Base-by-base conservation (phyloP, 352 stramenopile species). In the Phytophthora hibernalis region DNA sequence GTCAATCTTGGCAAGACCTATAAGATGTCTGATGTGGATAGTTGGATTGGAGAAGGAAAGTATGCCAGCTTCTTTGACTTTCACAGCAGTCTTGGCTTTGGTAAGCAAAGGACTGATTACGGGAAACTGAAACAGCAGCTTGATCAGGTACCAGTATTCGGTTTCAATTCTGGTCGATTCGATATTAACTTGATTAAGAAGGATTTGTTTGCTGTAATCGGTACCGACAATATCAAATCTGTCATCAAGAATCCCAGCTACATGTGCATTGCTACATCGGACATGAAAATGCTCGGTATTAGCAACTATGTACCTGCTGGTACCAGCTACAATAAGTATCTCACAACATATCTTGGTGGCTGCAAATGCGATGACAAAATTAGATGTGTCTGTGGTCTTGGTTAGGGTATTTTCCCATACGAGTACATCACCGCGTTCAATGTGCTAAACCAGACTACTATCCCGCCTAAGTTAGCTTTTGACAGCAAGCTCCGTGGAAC, bases 401-500 rank as follows among this genome's bases (percentile, higher is more conserved):
- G 45, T 11, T 74, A 71, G 26, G 70, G 70, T 47, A 2, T 68
- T 37, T 73, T 77, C 42, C 65, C 68, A 20, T 71, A 81, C 13
- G 70, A 80, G 43, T 80, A 76, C 33, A 75, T 80, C 13, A 77
- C 55, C 2, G 33, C 15, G 0, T 81, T 76, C 45, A 30, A 73
- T 31, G 58, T 65, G 3, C 61, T 76, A 2, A 65, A 66, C 21
- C 45, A 80, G 45, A 71, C 65, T 37, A 40, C 8, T 22, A 18
- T 75, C 2, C 68, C 68, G 26, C 58, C 67, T 38, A 49, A 65
- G 13, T 38, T 10, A 54, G 61, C 65, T 20, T 78, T 78, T 30
- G 54, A 78, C 43, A 57, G 28, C 13, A 72, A 54, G 7, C 54
- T 72, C 7, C 21, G 49, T 31, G 45, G 22, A 21, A 72, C 44